phyloP scores from a whole-genome alignment of 331 rosid species.

The Telfairia occidentalis region DNA sequence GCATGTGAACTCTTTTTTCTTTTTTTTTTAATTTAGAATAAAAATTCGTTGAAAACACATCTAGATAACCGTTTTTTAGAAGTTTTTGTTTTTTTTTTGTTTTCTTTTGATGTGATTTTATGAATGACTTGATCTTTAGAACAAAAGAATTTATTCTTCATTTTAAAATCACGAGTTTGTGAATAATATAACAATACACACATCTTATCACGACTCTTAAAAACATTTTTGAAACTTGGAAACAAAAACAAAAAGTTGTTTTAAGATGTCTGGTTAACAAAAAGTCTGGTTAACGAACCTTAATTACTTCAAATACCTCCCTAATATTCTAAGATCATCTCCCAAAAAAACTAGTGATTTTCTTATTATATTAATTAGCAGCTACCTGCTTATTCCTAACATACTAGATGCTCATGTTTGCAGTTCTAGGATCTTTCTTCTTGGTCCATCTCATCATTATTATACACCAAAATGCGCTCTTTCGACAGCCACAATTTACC shows the following conservation, averaged over 20 bases:
- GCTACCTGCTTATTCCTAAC: conserved; percentile 16
- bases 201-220: background rate
- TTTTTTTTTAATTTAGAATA: background rate
- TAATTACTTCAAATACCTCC: background rate
- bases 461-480: conserved; percentile 89
- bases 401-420: conserved; percentile 15
- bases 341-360: background rate
- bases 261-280: background rate
- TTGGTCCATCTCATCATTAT: conserved; percentile 95
- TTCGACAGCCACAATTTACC: conserved; percentile 72
- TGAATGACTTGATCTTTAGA: background rate
- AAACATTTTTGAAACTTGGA: background rate
- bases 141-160: background rate
- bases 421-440: conserved; percentile 89
- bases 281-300: background rate
- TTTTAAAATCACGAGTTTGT: background rate
- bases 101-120: background rate
- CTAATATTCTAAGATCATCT: background rate
- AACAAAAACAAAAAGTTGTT: background rate
- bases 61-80: background rate
- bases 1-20: background rate
- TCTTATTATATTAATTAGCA: background rate
- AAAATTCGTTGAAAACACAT: background rate
- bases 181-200: background rate
- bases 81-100: background rate